phyloP scores from a whole-genome alignment of 1,284 basidiomycete genomes.

The Ceratobasidium sp. region DNA sequence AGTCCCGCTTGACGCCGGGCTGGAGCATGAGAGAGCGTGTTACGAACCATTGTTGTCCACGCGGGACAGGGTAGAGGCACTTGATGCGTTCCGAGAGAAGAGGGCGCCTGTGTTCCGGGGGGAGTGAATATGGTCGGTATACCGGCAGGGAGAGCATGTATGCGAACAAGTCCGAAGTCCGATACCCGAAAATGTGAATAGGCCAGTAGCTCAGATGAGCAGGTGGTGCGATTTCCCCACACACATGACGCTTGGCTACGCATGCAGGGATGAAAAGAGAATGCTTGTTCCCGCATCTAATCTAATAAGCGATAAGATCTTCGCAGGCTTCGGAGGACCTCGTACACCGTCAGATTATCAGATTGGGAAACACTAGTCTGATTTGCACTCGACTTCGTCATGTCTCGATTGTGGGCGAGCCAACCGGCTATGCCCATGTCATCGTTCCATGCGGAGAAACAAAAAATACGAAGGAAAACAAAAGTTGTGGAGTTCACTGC shows the following conservation, averaged over 20 bases:
- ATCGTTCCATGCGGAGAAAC: conserved; percentile 5
- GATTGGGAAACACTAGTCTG: not conserved
- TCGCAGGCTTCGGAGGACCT: conserved; percentile 12
- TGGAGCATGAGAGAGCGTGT: conserved; percentile 87
- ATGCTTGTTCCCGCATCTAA: conserved; percentile 7
- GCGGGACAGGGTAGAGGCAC: conserved; percentile 83
- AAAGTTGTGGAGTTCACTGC: not conserved
- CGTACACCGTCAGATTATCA: conserved; percentile 15
- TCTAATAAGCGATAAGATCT: conserved; percentile 26
- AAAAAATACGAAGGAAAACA: not conserved
- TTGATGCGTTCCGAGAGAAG: conserved; percentile 91
- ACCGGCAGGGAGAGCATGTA: not conserved
- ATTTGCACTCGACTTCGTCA: conserved; percentile 16
- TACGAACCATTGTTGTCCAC: conserved; percentile 83
- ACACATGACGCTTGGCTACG: not conserved
- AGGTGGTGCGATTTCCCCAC: not conserved
- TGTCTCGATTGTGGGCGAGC: not conserved
- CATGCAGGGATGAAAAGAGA: not conserved
- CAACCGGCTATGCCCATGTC: conserved; percentile 5
- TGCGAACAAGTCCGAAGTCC: not conserved
- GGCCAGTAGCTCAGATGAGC: not conserved
- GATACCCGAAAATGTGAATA: conserved; percentile 6
- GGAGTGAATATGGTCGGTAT: conserved; percentile 58
- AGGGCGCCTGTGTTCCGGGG: conserved; percentile 83
- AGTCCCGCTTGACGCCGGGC: conserved; percentile 77